A percentile compares a stretch with the other conserved stretches of the same genome.
Conservation (phyloP, 129 eudicot genomes). For the Pseudognaphalium luteoalbum region DNA sequence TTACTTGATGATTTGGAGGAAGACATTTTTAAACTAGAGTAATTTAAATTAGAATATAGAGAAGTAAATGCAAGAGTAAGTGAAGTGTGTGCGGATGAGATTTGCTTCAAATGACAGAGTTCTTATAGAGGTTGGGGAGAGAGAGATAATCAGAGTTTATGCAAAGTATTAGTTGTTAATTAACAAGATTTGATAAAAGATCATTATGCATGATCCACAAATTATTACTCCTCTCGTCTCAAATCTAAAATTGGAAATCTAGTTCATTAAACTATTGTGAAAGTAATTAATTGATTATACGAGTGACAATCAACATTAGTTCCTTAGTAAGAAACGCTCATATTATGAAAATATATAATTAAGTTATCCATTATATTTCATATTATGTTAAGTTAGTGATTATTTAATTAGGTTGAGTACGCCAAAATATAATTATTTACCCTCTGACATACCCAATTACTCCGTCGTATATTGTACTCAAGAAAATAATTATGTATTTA, state of each 20-base stretch:
- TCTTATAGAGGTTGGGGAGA: slow-evolving; percentile 30
- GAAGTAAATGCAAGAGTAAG: slow-evolving; percentile 14
- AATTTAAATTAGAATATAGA: neutral
- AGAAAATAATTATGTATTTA: too few species aligned
- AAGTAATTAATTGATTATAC: too few species aligned
- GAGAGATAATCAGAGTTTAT: slow-evolving; percentile 1
- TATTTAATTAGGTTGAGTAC: too few species aligned
- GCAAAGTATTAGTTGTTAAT: too few species aligned
- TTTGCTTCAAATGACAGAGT: slow-evolving; percentile 24
- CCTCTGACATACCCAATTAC: too few species aligned
- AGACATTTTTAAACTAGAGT: slow-evolving; percentile 28
- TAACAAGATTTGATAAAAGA: slow-evolving; percentile 19
- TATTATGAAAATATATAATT: too few species aligned
- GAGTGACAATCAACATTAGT: neutral
- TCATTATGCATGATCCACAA: slow-evolving; percentile 24
- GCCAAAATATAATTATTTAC: too few species aligned
- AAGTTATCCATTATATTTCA: too few species aligned
- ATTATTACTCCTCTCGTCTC: slow-evolving; percentile 20
- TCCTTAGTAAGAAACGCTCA: neutral
- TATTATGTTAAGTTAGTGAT: too few species aligned
- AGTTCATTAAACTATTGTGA: neutral
- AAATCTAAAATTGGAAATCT: neutral
- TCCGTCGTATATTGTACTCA: too few species aligned
- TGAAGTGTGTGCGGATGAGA: slow-evolving; percentile 37
- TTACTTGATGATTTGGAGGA: slow-evolving; percentile 47